Conservation (phyloP, 192 early-diverging fungal species). For the Dissophora ornata region DNA sequence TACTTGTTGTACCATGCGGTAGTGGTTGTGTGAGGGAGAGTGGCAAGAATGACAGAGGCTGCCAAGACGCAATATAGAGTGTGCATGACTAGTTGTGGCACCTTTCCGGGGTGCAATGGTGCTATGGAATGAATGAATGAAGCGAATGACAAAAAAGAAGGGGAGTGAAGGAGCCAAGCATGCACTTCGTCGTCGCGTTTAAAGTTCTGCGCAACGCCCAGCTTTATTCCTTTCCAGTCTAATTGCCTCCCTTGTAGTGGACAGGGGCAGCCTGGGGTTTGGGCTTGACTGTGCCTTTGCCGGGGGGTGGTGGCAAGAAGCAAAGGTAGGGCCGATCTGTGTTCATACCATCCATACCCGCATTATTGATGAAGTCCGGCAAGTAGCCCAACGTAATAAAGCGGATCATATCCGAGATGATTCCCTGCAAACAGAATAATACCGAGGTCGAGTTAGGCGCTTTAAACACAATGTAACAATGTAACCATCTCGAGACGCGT, state of each 20-base stretch:
- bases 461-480: no score
- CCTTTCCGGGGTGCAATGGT: no score
- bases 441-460: not conserved
- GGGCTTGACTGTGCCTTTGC: not conserved
- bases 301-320: conserved; percentile 20
- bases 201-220: not conserved
- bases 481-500: no score
- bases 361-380: conserved; percentile 9
- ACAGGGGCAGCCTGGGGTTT: conserved; percentile 16
- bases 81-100: not conserved
- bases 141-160: not conserved
- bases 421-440: conserved; percentile 9
- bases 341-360: conserved; percentile 39
- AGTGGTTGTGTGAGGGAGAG: not conserved
- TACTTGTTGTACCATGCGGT: not conserved
- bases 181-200: not conserved
- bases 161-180: not conserved
- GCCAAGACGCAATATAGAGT: conserved; percentile 5
- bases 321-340: conserved; percentile 19
- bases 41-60: conserved; percentile 2
- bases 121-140: not conserved
- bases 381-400: conserved; percentile 5
- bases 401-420: conserved; percentile 15
- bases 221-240: no score
- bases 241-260: conserved; percentile 17